phyloP scores from a whole-genome alignment of 78 protist species.

The Trichosphaerium sp. region DNA sequence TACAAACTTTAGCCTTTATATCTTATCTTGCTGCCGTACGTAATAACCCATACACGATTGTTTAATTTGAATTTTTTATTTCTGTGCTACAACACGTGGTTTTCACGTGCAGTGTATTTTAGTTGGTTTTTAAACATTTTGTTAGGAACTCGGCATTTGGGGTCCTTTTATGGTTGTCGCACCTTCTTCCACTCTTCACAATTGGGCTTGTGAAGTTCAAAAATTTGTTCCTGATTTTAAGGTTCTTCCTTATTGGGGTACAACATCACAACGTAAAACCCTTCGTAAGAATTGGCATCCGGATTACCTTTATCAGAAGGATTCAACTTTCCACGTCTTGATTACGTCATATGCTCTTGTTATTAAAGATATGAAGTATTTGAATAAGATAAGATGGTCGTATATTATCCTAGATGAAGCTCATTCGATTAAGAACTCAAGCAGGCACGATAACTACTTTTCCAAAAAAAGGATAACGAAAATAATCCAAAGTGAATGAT shows the following conservation, averaged over 20 bases:
- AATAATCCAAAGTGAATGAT: neutral
- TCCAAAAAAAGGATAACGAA: neutral
- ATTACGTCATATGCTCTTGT: slow-evolving; percentile 57
- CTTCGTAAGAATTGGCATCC: slow-evolving; percentile 5
- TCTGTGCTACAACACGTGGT: too few species aligned
- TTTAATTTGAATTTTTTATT: too few species aligned
- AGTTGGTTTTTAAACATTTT: too few species aligned
- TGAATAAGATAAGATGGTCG: slow-evolving; percentile 46
- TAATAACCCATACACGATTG: too few species aligned
- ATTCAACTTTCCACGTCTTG: slow-evolving; percentile 74
- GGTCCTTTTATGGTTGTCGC: slow-evolving; percentile 24
- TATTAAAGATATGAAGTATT: slow-evolving; percentile 58
- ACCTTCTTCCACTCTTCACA: slow-evolving; percentile 34
- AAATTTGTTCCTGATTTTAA: slow-evolving; percentile 23
- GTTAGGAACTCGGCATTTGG: neutral
- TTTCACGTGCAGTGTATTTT: too few species aligned
- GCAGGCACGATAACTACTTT: neutral
- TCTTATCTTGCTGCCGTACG: slow-evolving; percentile 21
- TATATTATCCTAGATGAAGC: slow-evolving; percentile 92
- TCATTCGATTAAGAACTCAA: slow-evolving; percentile 85
- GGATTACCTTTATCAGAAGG: neutral
- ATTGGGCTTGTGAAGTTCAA: slow-evolving; percentile 36
- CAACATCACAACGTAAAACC: neutral
- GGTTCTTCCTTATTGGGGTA: slow-evolving; percentile 42
- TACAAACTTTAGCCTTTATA: slow-evolving; percentile 55